Conservation (phyloP, 2,329 filamentous ascomycete genomes). For the Aspergillus sp. region DNA sequence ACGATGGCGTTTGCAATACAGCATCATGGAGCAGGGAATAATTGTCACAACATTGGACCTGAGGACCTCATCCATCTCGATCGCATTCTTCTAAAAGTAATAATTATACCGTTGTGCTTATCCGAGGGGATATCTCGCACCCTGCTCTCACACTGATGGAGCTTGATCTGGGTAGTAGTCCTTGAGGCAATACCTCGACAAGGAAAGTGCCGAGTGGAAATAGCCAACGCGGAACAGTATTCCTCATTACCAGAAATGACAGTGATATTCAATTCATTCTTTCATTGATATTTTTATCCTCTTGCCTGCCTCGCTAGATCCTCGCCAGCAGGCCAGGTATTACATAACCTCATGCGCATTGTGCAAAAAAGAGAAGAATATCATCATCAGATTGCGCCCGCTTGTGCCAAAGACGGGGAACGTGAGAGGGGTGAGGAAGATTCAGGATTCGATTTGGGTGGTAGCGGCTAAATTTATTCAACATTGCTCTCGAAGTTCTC, state of each 20-base stretch:
- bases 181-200: not conserved
- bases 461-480: conserved; percentile 64
- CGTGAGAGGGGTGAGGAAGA: not conserved
- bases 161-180: not conserved
- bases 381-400: not conserved
- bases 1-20: not conserved
- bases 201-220: not conserved
- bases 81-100: not conserved
- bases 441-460: not conserved
- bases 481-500: conserved; percentile 99
- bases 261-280: not conserved
- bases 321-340: not conserved
- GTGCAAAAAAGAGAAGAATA: not conserved
- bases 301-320: not conserved
- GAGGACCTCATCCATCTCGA: not conserved
- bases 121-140: not conserved
- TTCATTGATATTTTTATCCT: not conserved
- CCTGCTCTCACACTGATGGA: not conserved
- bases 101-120: not conserved
- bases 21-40: not conserved
- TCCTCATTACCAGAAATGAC: not conserved
- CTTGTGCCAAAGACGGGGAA: not conserved
- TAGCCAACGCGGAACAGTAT: not conserved
- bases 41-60: not conserved
- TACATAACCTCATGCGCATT: not conserved